phyloP scores from a whole-genome alignment of 192 early-diverging fungal species.

The Chytriomyces confervae region DNA sequence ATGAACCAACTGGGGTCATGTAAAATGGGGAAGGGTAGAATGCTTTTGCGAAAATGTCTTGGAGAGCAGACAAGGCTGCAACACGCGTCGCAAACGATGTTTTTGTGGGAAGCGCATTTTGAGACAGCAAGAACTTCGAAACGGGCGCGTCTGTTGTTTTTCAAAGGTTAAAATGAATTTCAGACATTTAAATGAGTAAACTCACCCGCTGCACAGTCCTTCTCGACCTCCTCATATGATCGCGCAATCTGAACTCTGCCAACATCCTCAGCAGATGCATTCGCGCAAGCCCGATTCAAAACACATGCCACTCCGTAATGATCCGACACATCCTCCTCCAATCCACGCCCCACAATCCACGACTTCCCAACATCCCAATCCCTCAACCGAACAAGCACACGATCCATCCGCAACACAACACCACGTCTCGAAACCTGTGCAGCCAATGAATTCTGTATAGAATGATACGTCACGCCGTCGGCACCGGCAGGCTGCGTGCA shows the following conservation, averaged over 20 bases:
- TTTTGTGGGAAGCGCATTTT: constrained; percentile 4
- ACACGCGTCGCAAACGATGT: constrained; percentile 9
- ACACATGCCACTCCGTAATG: constrained; percentile 17
- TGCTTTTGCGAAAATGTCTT: not conserved
- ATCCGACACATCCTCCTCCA: constrained; percentile 16
- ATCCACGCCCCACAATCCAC: not conserved
- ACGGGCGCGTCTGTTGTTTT: not conserved
- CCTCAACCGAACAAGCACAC: not conserved
- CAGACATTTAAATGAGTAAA: not conserved
- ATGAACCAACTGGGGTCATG: constrained; percentile 11
- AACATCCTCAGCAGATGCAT: not conserved
- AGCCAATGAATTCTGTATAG: not conserved
- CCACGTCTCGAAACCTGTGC: not conserved
- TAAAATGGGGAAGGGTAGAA: constrained; percentile 4
- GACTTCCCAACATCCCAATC: not conserved
- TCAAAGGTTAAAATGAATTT: too few relatives aligned
- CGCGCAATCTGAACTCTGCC: not conserved
- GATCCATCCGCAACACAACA: constrained; percentile 1
- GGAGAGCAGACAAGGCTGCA: not conserved
- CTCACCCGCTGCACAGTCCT: not conserved
- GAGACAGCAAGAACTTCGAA: not conserved
- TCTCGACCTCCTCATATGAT: not conserved
- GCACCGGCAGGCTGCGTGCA: not conserved
- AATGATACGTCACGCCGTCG: not conserved
- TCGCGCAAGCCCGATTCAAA: not conserved